Conservation (phyloP, 1,139 yeast genomes). For the Kazachstania sp. region DNA sequence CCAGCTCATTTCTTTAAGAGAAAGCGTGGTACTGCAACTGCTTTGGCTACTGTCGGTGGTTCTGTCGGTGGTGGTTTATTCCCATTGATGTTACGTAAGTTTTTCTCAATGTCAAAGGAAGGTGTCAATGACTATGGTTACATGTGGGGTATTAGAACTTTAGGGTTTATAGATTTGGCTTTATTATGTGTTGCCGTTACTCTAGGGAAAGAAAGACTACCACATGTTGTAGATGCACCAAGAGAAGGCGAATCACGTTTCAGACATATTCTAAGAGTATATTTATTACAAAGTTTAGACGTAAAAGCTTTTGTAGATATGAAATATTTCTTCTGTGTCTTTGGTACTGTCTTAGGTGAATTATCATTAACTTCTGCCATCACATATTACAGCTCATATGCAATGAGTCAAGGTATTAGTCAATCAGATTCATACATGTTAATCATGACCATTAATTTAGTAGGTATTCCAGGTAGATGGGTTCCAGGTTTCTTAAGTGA, state of each 20-base stretch:
- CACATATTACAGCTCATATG: slow-evolving; percentile 45
- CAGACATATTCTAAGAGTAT: slow-evolving; percentile 13
- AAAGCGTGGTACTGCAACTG: slow-evolving; percentile 53
- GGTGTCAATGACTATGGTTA: slow-evolving; percentile 39
- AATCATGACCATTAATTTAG: slow-evolving; percentile 41
- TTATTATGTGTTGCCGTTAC: slow-evolving; percentile 33
- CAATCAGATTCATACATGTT: slow-evolving; percentile 39
- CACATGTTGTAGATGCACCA: slow-evolving; percentile 16
- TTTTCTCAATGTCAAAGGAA: slow-evolving; percentile 31
- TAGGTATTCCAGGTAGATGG: slow-evolving; percentile 44
- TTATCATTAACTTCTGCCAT: slow-evolving; percentile 37
- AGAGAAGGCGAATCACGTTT: slow-evolving; percentile 8
- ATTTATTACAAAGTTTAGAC: slow-evolving; percentile 34
- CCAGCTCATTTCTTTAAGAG: slow-evolving; percentile 54
- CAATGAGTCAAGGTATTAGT: slow-evolving; percentile 37
- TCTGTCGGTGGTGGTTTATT: slow-evolving; percentile 57
- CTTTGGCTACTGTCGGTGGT: slow-evolving; percentile 61
- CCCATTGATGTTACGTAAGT: slow-evolving; percentile 49
- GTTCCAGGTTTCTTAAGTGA: slow-evolving; percentile 45
- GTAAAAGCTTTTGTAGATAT: slow-evolving; percentile 38
- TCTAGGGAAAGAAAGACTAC: slow-evolving; percentile 37
- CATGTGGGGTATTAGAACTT: slow-evolving; percentile 48
- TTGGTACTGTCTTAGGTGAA: slow-evolving; percentile 40
- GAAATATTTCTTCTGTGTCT: slow-evolving; percentile 33
- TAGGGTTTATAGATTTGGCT: slow-evolving; percentile 45